These are phyloP conservation scores for Termitomyces sp. DNA, from an alignment of 1,284 basidiomycete genomes.

Conservation along the genomic window DNA sequence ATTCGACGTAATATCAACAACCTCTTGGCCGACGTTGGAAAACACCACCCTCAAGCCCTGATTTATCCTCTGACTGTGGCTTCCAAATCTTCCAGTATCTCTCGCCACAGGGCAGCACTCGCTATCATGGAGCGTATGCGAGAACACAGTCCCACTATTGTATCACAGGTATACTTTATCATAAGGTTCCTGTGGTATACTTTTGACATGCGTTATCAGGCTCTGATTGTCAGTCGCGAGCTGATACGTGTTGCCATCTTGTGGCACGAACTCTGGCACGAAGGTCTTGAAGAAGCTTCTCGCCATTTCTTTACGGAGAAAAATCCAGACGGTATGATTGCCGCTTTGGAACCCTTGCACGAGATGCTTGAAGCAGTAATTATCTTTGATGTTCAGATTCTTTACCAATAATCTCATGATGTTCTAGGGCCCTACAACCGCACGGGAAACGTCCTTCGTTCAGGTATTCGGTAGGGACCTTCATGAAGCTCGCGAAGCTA, in stretches of 20 bases:
- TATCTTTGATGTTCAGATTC: conserved; percentile 38
- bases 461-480: conserved; percentile 95
- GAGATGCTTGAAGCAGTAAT: conserved; percentile 76
- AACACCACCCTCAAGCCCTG: conserved; percentile 95
- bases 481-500: conserved; percentile 91
- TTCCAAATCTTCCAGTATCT: conserved; percentile 87
- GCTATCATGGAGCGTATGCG: conserved; percentile 92
- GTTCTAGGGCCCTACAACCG: conserved; percentile 82
- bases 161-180: conserved; percentile 66
- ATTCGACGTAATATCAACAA: conserved; percentile 90
- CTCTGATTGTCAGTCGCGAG: conserved; percentile 88
- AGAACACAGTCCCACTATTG: conserved; percentile 86
- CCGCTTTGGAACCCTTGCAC: conserved; percentile 89
- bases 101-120: conserved; percentile 81
- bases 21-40: conserved; percentile 89
- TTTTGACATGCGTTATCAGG: conserved; percentile 39
- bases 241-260: conserved; percentile 97
- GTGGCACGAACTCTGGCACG: conserved; percentile 99
- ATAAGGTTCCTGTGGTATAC: background rate
- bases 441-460: conserved; percentile 92
- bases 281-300: conserved; percentile 97
- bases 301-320: conserved; percentile 97
- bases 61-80: conserved; percentile 99
- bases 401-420: conserved; percentile 3
- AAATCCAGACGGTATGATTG: conserved; percentile 99